Base-by-base conservation (phyloP, 441 rosid species). In the Arabidopsis hybrid region DNA sequence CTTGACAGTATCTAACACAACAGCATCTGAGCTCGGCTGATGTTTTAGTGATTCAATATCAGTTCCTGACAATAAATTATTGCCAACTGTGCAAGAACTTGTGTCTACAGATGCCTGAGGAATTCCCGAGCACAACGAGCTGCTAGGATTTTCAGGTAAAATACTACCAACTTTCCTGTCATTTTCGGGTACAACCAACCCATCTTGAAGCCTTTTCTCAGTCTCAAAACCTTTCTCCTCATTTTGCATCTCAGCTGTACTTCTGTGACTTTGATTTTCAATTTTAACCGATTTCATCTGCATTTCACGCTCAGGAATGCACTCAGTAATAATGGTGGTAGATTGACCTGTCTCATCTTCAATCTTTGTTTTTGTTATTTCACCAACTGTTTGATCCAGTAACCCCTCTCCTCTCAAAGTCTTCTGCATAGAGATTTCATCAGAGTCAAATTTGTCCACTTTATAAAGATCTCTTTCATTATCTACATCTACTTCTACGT, bases 401-500 rank as follows among this genome's bases (percentile, higher is more conserved):
- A 67, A 64, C 65, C 80, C 84, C 70, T 83, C 91, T 66, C 74
- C 71, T 73, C 85, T 83, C 67, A 88, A 80, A 52, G 78, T 51
- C 70, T 73, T 79, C 59, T 70, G 83, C 40, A 29, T 60, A 60
- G 76, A 46, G 80, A 79, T 67, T 71, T 78, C 89, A 78, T 82
- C 82, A 35, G 86, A 65, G 77, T 82, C 89, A 65, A 71, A 78
- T 79, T 73, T 83, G 31, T 60, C 79, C 73, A 76, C 79, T 73
- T 77, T 75, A 78, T 61, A 79, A 49, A 70, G 70, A 78, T 78
- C 85, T 69, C 74, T 71, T 71, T 80, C 89, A 74, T 82, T 84
- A 82, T 81, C 88, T 79, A 78, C 84, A 81, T 85, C 91, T 74
- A 87, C 73, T 74, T 78, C 78, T 78, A 81, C 66, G 73, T 80